Evolutionary conservation across 2,329 filamentous ascomycete species (phyloP).

Genomic region (Cladophialophora chaetospira): DNA sequence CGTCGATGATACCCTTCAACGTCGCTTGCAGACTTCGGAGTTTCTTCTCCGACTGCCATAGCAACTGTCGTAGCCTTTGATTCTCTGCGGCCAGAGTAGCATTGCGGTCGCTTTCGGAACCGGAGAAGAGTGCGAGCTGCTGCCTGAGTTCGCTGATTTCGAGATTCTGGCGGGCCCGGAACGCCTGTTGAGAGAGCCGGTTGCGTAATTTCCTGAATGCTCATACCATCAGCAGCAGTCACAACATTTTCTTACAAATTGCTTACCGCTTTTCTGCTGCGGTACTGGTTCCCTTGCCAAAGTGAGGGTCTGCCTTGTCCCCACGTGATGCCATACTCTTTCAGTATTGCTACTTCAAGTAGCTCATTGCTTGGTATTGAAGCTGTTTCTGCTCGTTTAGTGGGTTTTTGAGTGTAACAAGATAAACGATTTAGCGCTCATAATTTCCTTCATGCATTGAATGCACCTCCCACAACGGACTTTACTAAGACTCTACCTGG

Average conservation of each 20-base stretch:
- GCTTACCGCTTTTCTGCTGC: slow-evolving; percentile 17
- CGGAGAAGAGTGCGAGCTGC: slow-evolving; percentile 15
- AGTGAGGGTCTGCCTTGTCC: background rate
- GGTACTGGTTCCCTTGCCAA: slow-evolving; percentile 1
- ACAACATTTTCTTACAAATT: background rate
- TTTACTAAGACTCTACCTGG: background rate
- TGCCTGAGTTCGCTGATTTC: slow-evolving; percentile 21
- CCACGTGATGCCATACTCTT: background rate
- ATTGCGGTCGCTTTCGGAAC: slow-evolving; percentile 23
- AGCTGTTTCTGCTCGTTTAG: background rate
- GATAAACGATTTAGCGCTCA: background rate
- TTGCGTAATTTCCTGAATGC: slow-evolving; percentile 21
- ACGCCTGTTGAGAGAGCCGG: slow-evolving; percentile 25
- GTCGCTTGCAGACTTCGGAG: slow-evolving; percentile 20
- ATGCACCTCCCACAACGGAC: background rate
- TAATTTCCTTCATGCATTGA: background rate
- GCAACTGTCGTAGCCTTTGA: slow-evolving; percentile 9
- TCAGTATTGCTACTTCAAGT: background rate
- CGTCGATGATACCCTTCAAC: slow-evolving; percentile 13
- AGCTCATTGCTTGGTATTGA: background rate
- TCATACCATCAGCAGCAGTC: background rate
- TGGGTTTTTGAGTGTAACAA: background rate
- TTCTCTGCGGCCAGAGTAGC: slow-evolving; percentile 13
- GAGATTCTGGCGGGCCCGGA: slow-evolving; percentile 20
- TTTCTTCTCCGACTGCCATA: slow-evolving; percentile 21